Evolutionary conservation across 345 rosid genomes (phyloP).

Genomic region (Balakata baccata): DNA sequence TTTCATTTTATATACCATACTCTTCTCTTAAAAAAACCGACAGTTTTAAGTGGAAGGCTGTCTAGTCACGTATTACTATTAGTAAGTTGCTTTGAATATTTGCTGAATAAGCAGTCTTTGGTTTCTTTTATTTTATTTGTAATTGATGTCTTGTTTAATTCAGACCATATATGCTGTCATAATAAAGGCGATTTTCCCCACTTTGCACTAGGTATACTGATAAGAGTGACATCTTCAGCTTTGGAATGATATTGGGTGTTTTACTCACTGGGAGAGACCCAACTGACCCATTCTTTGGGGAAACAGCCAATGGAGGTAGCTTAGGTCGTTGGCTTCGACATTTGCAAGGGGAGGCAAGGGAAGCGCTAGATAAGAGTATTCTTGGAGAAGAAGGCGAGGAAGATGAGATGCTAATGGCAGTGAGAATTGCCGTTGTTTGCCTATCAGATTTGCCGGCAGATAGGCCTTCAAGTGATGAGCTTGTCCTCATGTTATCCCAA

Average conservation of each 20-base stretch:
- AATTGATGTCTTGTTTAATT: too few species aligned
- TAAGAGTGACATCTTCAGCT: constrained; percentile 88
- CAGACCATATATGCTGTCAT: background rate
- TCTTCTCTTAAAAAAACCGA: too few species aligned
- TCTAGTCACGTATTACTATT: too few species aligned
- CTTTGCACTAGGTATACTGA: constrained; percentile 61
- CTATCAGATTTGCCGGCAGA: constrained; percentile 84
- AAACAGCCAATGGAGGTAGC: constrained; percentile 58
- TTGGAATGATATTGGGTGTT: constrained; percentile 87
- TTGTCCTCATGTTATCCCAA: constrained; percentile 88
- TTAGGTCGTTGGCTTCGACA: constrained; percentile 79
- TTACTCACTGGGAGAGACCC: constrained; percentile 83
- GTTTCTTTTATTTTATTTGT: too few species aligned
- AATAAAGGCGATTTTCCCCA: background rate
- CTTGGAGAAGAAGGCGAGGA: constrained; percentile 92
- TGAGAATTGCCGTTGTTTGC: constrained; percentile 81
- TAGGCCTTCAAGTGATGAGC: constrained; percentile 91
- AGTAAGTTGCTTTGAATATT: too few species aligned
- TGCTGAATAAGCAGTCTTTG: too few species aligned
- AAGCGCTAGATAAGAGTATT: constrained; percentile 76
- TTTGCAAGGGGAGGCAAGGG: constrained; percentile 79
- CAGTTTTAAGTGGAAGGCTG: too few species aligned
- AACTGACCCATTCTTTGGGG: constrained; percentile 54
- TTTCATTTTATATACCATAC: too few species aligned
- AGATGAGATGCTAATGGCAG: constrained; percentile 96